phyloP scores from a whole-genome alignment of 139 green algal genomes.

The Chloropicon primus region DNA sequence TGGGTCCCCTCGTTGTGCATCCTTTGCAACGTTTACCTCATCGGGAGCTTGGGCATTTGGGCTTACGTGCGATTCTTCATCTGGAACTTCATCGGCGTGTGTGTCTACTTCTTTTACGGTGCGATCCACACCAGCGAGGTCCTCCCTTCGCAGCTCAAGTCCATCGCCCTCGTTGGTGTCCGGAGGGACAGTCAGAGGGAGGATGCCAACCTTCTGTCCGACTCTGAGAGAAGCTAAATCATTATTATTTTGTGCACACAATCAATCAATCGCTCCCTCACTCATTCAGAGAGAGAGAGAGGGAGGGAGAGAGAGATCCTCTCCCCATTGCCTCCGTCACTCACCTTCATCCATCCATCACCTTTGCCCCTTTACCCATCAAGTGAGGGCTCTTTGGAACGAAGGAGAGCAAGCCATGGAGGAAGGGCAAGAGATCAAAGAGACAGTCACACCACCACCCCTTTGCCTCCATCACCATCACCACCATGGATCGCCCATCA shows the following conservation, averaged over 20 bases:
- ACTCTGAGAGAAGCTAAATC: not conserved
- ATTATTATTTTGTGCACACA: not conserved
- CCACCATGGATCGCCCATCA: no score
- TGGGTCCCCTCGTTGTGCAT: slow-evolving; percentile 46
- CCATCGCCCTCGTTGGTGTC: not conserved
- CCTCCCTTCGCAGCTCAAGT: not conserved
- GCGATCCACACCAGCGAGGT: not conserved
- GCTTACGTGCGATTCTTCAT: slow-evolving; percentile 61
- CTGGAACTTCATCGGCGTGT: slow-evolving; percentile 29
- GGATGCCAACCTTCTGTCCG: not conserved
- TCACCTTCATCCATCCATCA: no score
- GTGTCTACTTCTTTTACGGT: slow-evolving; percentile 22
- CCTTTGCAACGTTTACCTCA: slow-evolving; percentile 53
- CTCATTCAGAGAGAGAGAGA: no score
- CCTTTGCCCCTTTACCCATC: no score
- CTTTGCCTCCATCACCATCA: no score
- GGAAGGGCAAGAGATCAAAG: no score
- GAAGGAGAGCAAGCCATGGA: no score
- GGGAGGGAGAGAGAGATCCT: no score
- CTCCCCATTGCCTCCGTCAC: no score
- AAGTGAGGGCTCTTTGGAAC: no score
- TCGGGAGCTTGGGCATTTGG: slow-evolving; percentile 50
- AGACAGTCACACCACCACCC: no score
- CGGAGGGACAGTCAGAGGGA: not conserved
- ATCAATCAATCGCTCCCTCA: no score